Conservation (phyloP, 2,329 filamentous ascomycete species). For the Ambrosiella cleistominuta region DNA sequence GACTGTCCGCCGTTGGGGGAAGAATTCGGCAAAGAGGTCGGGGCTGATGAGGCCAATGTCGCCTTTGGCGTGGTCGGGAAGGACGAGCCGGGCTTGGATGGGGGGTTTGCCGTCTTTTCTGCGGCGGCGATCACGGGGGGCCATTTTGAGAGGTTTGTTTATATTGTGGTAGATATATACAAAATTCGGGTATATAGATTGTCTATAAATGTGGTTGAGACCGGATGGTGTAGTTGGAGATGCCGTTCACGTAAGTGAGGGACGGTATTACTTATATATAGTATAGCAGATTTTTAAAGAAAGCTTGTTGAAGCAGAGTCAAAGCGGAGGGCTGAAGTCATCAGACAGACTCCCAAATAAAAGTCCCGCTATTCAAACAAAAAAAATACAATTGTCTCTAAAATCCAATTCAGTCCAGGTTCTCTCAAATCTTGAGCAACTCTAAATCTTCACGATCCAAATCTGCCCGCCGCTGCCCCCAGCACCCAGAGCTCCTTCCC, state of each 20-base stretch:
- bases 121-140: conserved; percentile 5
- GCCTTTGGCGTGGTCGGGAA: conserved; percentile 72
- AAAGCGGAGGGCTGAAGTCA: too few relatives aligned
- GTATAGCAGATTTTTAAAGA: too few relatives aligned
- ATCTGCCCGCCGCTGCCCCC: background rate
- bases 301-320: too few relatives aligned
- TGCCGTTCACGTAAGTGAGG: too few relatives aligned
- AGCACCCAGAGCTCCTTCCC: background rate
- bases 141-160: background rate
- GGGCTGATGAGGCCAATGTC: conserved; percentile 75
- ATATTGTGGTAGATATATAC: background rate
- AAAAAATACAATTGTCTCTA: too few relatives aligned
- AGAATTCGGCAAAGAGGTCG: conserved; percentile 68
- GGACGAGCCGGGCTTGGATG: conserved; percentile 60
- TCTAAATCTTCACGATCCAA: background rate
- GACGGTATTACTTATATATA: too few relatives aligned
- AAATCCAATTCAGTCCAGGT: background rate
- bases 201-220: background rate
- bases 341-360: too few relatives aligned
- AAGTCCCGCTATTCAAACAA: too few relatives aligned
- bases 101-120: conserved; percentile 47
- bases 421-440: background rate
- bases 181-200: background rate
- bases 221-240: background rate
- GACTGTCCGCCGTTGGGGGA: conserved; percentile 29